phyloP scores from a whole-genome alignment of 2,329 filamentous ascomycete species.

The Botryosphaeria dothidea region DNA sequence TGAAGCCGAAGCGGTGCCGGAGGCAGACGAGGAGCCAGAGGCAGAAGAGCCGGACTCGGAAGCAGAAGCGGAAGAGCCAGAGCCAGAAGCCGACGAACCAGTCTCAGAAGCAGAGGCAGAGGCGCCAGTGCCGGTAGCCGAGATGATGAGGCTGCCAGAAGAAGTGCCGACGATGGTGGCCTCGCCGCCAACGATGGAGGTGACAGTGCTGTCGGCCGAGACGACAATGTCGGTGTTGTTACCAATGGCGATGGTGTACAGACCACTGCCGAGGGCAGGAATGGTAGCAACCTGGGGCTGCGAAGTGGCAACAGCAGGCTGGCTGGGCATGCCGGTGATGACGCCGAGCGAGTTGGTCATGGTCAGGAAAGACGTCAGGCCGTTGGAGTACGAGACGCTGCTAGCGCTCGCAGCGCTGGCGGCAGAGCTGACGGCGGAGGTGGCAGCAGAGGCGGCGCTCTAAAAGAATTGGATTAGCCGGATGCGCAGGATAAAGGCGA shows the following conservation, averaged over 20 bases:
- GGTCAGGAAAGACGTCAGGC: constrained; percentile 31
- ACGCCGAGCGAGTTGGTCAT: constrained; percentile 38
- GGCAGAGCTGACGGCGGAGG: neutral
- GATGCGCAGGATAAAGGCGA: neutral
- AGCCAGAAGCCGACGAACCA: constrained; percentile 19
- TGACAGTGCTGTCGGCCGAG: constrained; percentile 33
- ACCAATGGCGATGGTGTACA: constrained; percentile 34
- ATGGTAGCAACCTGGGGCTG: constrained; percentile 32
- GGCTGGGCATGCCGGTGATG: constrained; percentile 33
- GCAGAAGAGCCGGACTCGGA: neutral
- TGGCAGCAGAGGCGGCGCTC: constrained; percentile 2
- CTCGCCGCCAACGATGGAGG: constrained; percentile 30
- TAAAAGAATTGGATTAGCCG: neutral
- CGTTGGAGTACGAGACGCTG: constrained; percentile 23
- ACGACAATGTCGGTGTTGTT: constrained; percentile 32
- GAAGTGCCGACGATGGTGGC: constrained; percentile 17
- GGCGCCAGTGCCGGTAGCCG: constrained; percentile 1
- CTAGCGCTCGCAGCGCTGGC: neutral
- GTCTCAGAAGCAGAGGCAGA: constrained; percentile 17
- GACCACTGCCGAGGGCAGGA: constrained; percentile 36
- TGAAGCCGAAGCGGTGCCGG: constrained; percentile 4
- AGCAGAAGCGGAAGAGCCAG: neutral
- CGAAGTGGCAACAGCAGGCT: constrained; percentile 27
- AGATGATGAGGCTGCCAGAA: constrained; percentile 1
- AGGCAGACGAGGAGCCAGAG: constrained; percentile 18